A percentile compares a stretch with the other conserved stretches of the same genome.
phyloP scores from a whole-genome alignment of 225 moss, liverwort and hornwort genomes.

The Ulota crispa region DNA sequence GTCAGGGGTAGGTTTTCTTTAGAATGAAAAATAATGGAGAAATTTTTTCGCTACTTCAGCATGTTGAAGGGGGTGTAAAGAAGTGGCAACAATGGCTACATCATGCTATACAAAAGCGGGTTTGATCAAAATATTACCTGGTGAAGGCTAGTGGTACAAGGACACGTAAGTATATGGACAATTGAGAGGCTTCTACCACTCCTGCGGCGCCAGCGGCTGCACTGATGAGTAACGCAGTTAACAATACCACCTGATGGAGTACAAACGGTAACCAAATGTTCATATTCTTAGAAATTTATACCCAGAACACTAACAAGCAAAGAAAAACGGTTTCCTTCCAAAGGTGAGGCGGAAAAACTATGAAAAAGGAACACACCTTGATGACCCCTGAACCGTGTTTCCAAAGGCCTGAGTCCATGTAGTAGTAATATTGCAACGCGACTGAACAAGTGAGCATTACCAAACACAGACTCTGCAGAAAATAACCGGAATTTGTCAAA shows the following conservation, averaged over 20 bases:
- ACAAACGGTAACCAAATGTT: constrained; percentile 6
- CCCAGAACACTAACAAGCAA: background rate
- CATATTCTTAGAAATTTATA: background rate
- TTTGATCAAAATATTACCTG: constrained; percentile 25
- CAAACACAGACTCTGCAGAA: constrained; percentile 45
- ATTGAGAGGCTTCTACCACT: constrained; percentile 26
- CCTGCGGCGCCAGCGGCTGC: constrained; percentile 39
- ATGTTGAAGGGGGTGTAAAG: background rate
- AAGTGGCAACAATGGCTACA: background rate
- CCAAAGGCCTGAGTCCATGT: constrained; percentile 42
- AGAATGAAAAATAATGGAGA: background rate
- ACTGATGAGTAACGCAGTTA: constrained; percentile 38
- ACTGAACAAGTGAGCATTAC: constrained; percentile 39
- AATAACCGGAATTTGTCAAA: background rate
- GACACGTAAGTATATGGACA: constrained; percentile 51
- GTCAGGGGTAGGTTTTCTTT: background rate
- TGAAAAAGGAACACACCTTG: constrained; percentile 28
- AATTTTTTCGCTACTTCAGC: background rate
- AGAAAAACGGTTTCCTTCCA: background rate
- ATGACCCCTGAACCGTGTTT: constrained; percentile 7
- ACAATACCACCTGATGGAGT: constrained; percentile 43
- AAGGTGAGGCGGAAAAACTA: background rate
- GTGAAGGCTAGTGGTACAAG: constrained; percentile 53
- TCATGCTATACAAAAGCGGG: background rate
- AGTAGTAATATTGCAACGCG: constrained; percentile 48